Evolutionary conservation across 2,329 filamentous ascomycete species (phyloP).

Genomic region (Domatiomyces globalis): DNA sequence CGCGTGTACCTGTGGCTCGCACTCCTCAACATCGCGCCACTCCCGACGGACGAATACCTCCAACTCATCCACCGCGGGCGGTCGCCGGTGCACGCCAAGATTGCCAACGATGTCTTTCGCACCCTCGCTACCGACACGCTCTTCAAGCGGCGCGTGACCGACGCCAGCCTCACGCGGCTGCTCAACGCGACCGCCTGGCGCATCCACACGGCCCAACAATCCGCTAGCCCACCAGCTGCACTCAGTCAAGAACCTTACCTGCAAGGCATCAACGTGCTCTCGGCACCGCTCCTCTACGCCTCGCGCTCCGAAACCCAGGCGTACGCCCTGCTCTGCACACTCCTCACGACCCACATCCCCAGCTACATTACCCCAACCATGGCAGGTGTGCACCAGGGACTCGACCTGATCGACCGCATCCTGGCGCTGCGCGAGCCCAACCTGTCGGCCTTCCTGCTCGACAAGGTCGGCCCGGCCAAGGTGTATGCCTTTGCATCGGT

Average conservation of each 20-base stretch:
- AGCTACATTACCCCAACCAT: constrained; percentile 91
- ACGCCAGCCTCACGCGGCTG: constrained; percentile 84
- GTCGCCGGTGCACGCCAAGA: constrained; percentile 90
- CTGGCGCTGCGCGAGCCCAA: constrained; percentile 83
- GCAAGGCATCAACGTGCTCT: constrained; percentile 97
- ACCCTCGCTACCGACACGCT: constrained; percentile 94
- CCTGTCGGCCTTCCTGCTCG: constrained; percentile 67
- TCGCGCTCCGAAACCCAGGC: constrained; percentile 90
- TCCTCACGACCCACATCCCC: constrained; percentile 77
- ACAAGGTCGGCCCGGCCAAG: constrained; percentile 78
- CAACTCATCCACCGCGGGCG: constrained; percentile 81
- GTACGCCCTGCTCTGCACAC: constrained; percentile 75
- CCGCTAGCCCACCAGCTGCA: constrained; percentile 27
- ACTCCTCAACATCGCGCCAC: constrained; percentile 71
- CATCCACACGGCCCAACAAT: constrained; percentile 49
- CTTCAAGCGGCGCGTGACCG: constrained; percentile 86
- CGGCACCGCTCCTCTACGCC: constrained; percentile 87
- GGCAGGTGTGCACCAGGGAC: constrained; percentile 88
- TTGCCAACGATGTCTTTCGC: constrained; percentile 95
- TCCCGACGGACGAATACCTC: constrained; percentile 79
- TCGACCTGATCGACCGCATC: constrained; percentile 83
- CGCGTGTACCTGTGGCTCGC: constrained; percentile 96
- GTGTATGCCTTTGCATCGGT: constrained; percentile 96
- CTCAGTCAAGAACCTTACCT: constrained; percentile 46
- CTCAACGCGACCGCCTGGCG: constrained; percentile 93